These are phyloP conservation scores for Neckera pumila DNA, from an alignment of 225 moss, liverwort and hornwort species.

Conservation along the genomic window DNA sequence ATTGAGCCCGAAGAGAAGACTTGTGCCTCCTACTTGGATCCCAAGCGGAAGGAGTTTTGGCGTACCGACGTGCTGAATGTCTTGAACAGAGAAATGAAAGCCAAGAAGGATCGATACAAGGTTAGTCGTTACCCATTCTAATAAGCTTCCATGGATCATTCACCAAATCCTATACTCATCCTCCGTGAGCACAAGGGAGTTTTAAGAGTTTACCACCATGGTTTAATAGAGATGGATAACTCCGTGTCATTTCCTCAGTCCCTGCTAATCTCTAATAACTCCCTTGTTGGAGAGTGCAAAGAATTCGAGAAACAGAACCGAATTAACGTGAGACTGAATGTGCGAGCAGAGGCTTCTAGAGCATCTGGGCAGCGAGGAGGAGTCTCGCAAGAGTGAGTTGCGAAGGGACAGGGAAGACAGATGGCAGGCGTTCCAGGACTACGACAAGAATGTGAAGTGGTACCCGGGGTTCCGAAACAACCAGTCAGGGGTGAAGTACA, in stretches of 20 bases:
- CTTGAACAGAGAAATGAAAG: slow-evolving; percentile 17
- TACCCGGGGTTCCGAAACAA: slow-evolving; percentile 45
- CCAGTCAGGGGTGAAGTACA: slow-evolving; percentile 19
- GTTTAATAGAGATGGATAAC: background rate
- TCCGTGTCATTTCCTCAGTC: background rate
- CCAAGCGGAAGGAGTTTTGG: slow-evolving; percentile 47
- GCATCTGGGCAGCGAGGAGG: background rate
- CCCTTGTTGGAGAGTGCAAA: background rate
- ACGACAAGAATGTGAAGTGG: slow-evolving; percentile 9
- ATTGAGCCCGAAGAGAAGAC: slow-evolving; percentile 27
- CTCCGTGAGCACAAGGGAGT: too few relatives aligned
- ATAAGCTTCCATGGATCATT: background rate
- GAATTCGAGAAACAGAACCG: background rate
- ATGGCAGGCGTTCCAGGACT: slow-evolving; percentile 18
- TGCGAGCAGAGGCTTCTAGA: slow-evolving; percentile 7
- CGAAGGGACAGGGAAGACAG: slow-evolving; percentile 12
- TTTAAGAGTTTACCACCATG: background rate
- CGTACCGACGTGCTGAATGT: slow-evolving; percentile 13
- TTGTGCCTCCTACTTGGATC: slow-evolving; percentile 17
- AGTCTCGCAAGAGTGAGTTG: slow-evolving; percentile 9
- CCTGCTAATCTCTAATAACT: background rate
- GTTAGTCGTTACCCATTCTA: background rate
- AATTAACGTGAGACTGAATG: background rate
- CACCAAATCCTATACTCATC: background rate
- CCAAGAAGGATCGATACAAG: slow-evolving; percentile 19